Base-by-base conservation (phyloP, 2,329 filamentous ascomycete species). In the Fusarium torreyae region DNA sequence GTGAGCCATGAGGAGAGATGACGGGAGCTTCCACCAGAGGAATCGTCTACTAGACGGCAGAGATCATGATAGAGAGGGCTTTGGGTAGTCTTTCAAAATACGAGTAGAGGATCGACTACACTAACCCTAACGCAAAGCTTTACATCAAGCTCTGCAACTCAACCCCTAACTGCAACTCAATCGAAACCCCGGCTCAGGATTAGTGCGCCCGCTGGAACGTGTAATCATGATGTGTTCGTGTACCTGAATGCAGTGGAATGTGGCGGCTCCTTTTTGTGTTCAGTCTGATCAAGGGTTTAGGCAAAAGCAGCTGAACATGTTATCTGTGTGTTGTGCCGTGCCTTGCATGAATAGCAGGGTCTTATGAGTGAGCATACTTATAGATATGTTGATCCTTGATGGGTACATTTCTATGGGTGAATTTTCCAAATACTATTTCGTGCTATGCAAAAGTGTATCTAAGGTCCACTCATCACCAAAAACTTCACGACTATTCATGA, bases 121-220 rank as follows among this genome's bases (percentile, higher is more conserved):
- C 53, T 46, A 60, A 53, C 45, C 13, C 38, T 38, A 38, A 50
- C 51, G 43, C 20, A 63, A 34, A 49, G 44, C 39, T 63, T 52
- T 22, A 15, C 22, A n/a, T 45, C 15, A 6, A n/a, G 22, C 40
- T 42, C 40, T 42, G 20, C 40, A 42, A 42, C 40, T 42, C 38
- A 18, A 31, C n/a, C 11, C 44, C 39, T 10, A 43, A 10, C 38
- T 45, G 48, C 18, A 48, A 49, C 36, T 48, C 36, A 44, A 54
- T 53, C 34, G n/a, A 22, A 39, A 17, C 33, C 54, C 62, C 61
- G 46, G 54, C 46, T 66, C 46, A 48, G 61, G 54, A 36, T 43
- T 65, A 65, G 62, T 53, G 62, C 20, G 39, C 33, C 42, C 31
- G 17, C 53, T 60, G 61, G 62, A 65, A 65, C 62, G 61, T 50